These are phyloP conservation scores for Yamadazyma mexicana DNA, from an alignment of 1,139 yeast genomes.

Conservation along the genomic window DNA sequence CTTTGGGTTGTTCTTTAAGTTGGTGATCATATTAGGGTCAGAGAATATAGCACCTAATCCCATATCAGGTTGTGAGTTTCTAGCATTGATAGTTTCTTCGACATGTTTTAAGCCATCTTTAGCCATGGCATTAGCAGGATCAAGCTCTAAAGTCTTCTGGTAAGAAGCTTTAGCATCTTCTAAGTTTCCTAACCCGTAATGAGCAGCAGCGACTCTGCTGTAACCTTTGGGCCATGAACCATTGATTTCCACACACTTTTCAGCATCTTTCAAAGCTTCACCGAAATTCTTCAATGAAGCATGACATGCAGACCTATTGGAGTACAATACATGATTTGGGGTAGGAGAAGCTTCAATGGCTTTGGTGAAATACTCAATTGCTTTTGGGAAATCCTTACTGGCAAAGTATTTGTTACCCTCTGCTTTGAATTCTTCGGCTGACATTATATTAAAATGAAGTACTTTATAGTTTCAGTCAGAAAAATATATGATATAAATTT, in stretches of 20 bases:
- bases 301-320: conserved; percentile 92
- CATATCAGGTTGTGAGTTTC: conserved; percentile 58
- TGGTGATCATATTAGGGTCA: conserved; percentile 77
- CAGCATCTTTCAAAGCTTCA: conserved; percentile 80
- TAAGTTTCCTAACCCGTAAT: conserved; percentile 76
- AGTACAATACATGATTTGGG: conserved; percentile 88
- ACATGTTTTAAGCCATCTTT: conserved; percentile 77
- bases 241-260: conserved; percentile 76
- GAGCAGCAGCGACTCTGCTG: conserved; percentile 92
- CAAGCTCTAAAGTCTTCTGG: conserved; percentile 80
- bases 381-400: conserved; percentile 78
- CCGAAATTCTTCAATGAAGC: conserved; percentile 75
- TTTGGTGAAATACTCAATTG: conserved; percentile 76
- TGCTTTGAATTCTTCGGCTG: conserved; percentile 73
- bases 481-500: neutral
- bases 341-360: conserved; percentile 82
- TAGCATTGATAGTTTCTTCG: conserved; percentile 51
- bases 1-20: conserved; percentile 80
- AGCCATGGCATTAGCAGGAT: conserved; percentile 83
- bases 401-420: conserved; percentile 92
- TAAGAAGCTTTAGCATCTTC: conserved; percentile 71
- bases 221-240: conserved; percentile 93
- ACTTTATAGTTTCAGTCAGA: too few relatives aligned
- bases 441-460: conserved; percentile 23
- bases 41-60: conserved; percentile 77